Evolutionary conservation across 306 rosid species (phyloP).

Genomic region (Betula pendula): DNA sequence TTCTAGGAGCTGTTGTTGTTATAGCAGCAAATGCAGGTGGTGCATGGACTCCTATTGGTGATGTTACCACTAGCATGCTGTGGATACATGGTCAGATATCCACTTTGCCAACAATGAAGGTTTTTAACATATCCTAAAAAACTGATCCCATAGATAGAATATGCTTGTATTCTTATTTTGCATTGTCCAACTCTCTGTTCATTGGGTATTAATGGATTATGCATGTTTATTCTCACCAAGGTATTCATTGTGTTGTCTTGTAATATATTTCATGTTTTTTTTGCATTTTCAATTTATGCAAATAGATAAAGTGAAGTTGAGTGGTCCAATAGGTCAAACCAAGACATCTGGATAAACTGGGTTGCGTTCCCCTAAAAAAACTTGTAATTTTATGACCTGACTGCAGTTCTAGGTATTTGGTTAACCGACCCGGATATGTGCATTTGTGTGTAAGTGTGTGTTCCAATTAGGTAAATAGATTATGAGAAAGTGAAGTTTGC

Average conservation of each 20-base stretch:
- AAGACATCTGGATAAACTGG: neutral
- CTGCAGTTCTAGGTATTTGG: neutral
- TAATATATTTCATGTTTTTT: neutral
- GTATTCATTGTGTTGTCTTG: neutral
- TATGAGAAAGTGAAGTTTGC: neutral
- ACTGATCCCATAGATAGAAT: neutral
- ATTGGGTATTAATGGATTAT: neutral
- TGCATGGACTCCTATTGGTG: constrained; percentile 99
- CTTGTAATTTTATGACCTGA: neutral
- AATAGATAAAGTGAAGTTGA: neutral
- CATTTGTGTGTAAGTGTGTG: neutral
- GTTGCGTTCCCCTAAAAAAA: neutral
- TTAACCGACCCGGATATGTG: neutral
- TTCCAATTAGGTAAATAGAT: neutral
- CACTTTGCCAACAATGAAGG: constrained; percentile 78
- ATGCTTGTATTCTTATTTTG: neutral
- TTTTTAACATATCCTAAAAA: constrained; percentile 27
- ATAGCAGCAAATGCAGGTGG: constrained; percentile 99
- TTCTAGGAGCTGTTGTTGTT: constrained; percentile 95
- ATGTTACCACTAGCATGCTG: constrained; percentile 94
- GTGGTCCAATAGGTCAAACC: neutral
- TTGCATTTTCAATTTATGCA: neutral
- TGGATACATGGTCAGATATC: constrained; percentile 99
- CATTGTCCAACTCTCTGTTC: neutral
- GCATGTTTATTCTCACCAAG: neutral